Base-by-base conservation (phyloP, 805 yeast genomes). In the Maudiozyma bulderi region DNA sequence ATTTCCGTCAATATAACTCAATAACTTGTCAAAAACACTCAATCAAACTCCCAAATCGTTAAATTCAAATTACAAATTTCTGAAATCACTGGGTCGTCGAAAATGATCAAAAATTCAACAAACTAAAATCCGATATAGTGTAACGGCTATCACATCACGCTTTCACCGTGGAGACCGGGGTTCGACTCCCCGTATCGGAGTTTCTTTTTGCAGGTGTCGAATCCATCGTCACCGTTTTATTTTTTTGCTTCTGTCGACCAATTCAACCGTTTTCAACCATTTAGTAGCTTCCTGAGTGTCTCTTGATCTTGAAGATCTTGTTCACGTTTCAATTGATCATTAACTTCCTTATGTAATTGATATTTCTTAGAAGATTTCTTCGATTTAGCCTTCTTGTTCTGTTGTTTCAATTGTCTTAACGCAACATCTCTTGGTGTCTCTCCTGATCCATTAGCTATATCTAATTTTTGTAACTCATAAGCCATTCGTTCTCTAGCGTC, bases 401-500 rank as follows among this genome's bases (percentile, higher is more conserved):
- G 77, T 53, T 61, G 71, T 70, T 44, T 72, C 70, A 62, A 75
- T 71, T 53, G 80, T 57, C 39, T 74, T 10, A 61, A 26, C 5
- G 62, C 60, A 8, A 47, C 48, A 30, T 58, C 58, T 37, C 65
- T 44, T 6, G 42, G 47, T 0, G 59, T 50, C 7, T 37, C 48
- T 7, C 46, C 44, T 29, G 39, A 35, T 13, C 47, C 38, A 14
- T 40, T 15, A 31, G 38, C 40, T 6, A 40, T 40, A 8, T 34
- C 29, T 34, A 34, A 32, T 40, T 38, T 47, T n/a, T 44, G 83
- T 6, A 86, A 61, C 58, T 78, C 81, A 57, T 76, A 62, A 0
- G 96, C 97, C 54, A 91, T 63, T 13, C 85, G 77, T 60, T 84
- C 85, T 40, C 98, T 71, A 7, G 98, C 99, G 43, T 78, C 73